Conservation (phyloP, 1,284 basidiomycete genomes). For the Entoloma clypeatum region DNA sequence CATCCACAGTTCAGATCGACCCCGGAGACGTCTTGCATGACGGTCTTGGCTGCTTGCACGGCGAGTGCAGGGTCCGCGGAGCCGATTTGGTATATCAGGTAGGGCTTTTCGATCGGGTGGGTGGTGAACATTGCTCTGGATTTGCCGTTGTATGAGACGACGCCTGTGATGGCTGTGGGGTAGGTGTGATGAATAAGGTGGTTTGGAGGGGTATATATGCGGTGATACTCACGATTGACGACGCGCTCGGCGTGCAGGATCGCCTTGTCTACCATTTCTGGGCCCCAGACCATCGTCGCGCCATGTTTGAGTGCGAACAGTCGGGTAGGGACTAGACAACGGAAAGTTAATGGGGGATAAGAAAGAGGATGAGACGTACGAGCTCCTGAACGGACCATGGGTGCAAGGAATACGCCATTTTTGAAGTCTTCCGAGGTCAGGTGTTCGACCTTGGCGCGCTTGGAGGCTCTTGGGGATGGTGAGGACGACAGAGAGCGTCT, state of each 20-base stretch:
- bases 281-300: constrained; percentile 94
- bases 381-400: constrained; percentile 93
- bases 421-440: constrained; percentile 67
- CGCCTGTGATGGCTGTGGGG: constrained; percentile 71
- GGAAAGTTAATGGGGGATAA: constrained; percentile 1
- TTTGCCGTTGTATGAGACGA: constrained; percentile 85
- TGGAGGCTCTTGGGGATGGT: constrained; percentile 44
- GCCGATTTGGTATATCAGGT: constrained; percentile 91
- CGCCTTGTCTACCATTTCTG: constrained; percentile 95
- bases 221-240: constrained; percentile 71
- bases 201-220: background rate
- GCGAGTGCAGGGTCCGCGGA: constrained; percentile 87
- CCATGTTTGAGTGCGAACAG: constrained; percentile 90
- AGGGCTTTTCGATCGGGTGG: constrained; percentile 92
- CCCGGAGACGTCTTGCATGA: constrained; percentile 89
- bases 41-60: constrained; percentile 84
- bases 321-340: constrained; percentile 68
- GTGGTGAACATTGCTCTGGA: constrained; percentile 86
- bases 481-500: constrained; percentile 47
- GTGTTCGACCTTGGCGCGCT: constrained; percentile 53
- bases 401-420: constrained; percentile 84
- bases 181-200: constrained; percentile 3
- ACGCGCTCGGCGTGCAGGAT: constrained; percentile 82
- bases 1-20: constrained; percentile 95
- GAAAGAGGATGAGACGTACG: constrained; percentile 46